Base-by-base conservation (phyloP, 257 asterid genomes). In the Plantago elongata region DNA sequence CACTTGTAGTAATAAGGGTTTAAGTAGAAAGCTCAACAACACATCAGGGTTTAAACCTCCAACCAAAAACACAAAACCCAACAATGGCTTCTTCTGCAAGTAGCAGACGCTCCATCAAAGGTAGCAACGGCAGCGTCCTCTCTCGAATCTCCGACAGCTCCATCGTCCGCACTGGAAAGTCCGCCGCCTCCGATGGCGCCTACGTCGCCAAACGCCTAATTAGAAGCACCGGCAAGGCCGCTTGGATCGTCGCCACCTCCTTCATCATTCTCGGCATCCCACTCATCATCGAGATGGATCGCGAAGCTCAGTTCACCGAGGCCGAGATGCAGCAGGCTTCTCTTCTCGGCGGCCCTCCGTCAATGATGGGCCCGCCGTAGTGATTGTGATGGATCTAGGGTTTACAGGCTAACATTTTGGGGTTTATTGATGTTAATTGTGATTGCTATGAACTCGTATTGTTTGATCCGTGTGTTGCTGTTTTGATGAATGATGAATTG, bases 221-320 rank as follows among this genome's bases (percentile, higher is more conserved):
- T 40, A 79, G 63, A 78, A 81, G 89, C 82, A 87, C 93, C 5
- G 95, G 94, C 42, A 81, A 75, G 75, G 90, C 88, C 11, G 93
- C 92, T 6, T 87, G 92, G 89, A 73, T 80, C 69, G 75, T 66
- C 30, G 83, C 80, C 63, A 79, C 90, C 14, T 72, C 84, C 54
- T 58, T 79, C 73, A 67, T 87, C 77, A 72, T 86, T 13, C 66
- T 86, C 7, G 95, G 84, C 13, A 45, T 86, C 37, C 90, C 94
- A 0, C 88, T 87, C 55, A 70, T 82, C 72, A 71, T 82, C 11
- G 87, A 72, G 54, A 69, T 77, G 88, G 95, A 84, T n/a, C 87
- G 86, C 18, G 90, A 88, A 51, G 83, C 89, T 52, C 87, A 74
- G 79, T 56, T 82, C 49, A 65, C 42, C 22, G 89, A 85, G 5